Evolutionary conservation across 495 filamentous ascomycete species (phyloP).

Genomic region (Opeltia flavorubescens): DNA sequence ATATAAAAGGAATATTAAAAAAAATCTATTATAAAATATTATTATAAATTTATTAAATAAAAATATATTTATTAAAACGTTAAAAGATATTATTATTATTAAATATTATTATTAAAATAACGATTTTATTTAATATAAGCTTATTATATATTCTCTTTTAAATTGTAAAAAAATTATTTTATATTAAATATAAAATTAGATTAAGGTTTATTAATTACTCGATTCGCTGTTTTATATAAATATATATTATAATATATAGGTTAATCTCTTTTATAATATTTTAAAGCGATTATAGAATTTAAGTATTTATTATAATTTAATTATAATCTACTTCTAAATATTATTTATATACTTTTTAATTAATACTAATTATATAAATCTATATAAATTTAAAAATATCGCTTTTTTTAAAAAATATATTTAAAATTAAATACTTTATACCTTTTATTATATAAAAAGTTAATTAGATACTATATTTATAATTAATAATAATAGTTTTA

Average conservation of each 20-base stretch:
- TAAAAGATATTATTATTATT: not conserved
- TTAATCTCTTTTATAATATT: no score
- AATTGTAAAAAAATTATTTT: not conserved
- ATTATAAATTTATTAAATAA: no score
- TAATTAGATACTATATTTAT: not conserved
- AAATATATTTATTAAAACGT: not conserved
- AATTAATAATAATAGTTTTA: not conserved
- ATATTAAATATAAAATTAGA: not conserved
- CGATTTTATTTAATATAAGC: not conserved
- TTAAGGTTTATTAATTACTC: not conserved
- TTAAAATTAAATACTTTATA: not conserved
- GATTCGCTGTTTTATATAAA: no score
- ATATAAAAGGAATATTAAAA: no score
- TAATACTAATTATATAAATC: not conserved
- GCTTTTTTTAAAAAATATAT: no score
- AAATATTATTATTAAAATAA: not conserved
- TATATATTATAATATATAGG: no score
- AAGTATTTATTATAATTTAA: no score
- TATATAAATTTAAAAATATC: not conserved
- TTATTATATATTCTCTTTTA: not conserved
- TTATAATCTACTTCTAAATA: no score
- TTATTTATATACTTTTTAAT: not conserved
- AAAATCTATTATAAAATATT: no score
- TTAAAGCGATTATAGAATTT: no score
- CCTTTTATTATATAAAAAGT: not conserved